phyloP scores from a whole-genome alignment of 768 basidiomycete genomes.

The Hericium rajendrae region DNA sequence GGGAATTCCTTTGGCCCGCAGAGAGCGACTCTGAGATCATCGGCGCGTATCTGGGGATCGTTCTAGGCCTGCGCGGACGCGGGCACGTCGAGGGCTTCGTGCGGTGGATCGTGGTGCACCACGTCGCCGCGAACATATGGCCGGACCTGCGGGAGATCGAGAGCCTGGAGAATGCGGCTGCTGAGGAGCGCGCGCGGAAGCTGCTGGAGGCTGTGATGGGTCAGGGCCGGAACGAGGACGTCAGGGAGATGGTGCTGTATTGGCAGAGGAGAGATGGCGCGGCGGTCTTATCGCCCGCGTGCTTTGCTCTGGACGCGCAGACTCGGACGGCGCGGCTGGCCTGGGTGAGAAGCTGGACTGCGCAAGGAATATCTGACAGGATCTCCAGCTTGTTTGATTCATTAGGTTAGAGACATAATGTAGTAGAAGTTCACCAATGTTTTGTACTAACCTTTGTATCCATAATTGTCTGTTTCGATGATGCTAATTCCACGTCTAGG shows the following conservation, averaged over 20 bases:
- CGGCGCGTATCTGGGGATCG: conserved; percentile 50
- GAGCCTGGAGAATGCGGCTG: neutral
- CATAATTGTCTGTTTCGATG: too few species aligned
- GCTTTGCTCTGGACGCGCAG: conserved; percentile 29
- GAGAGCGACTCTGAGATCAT: conserved; percentile 57
- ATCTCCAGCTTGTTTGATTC: conserved; percentile 14
- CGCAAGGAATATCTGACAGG: conserved; percentile 11
- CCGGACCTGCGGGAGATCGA: conserved; percentile 33
- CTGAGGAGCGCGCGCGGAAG: conserved; percentile 1
- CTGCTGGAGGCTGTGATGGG: conserved; percentile 30
- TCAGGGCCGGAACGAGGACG: conserved; percentile 37
- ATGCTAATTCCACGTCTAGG: too few species aligned
- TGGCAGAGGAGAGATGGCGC: conserved; percentile 31
- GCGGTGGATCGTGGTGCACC: conserved; percentile 63
- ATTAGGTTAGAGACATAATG: neutral
- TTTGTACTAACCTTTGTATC: too few species aligned
- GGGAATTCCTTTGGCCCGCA: conserved; percentile 62
- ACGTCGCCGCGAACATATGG: conserved; percentile 72
- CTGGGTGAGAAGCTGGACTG: conserved; percentile 17
- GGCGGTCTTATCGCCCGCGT: conserved; percentile 38
- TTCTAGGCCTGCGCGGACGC: conserved; percentile 25
- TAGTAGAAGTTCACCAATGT: too few species aligned
- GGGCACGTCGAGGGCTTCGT: conserved; percentile 45
- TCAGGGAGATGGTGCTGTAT: conserved; percentile 51
- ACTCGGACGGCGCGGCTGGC: conserved; percentile 13